These are phyloP conservation scores for Penicillium manginii DNA, from an alignment of 495 filamentous ascomycete species.

Conservation along the genomic window DNA sequence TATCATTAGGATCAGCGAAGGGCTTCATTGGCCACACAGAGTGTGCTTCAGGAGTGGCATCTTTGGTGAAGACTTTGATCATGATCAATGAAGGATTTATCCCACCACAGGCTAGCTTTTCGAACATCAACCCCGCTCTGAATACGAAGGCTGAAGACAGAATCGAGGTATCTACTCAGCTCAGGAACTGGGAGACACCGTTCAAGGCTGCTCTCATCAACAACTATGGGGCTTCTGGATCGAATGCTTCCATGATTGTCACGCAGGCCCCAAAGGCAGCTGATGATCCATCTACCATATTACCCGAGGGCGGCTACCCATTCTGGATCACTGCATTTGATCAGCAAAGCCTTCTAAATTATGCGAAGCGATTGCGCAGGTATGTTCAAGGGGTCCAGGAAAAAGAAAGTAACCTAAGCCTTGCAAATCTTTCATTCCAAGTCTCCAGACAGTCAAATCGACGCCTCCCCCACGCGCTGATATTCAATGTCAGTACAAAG, in stretches of 20 bases:
- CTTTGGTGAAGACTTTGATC: conserved; percentile 42
- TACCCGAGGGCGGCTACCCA: conserved; percentile 5
- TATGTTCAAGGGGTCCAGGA: background rate
- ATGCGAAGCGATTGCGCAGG: conserved; percentile 1
- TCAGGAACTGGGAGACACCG: conserved; percentile 28
- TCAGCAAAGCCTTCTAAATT: conserved; percentile 6
- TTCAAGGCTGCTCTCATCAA: conserved; percentile 36
- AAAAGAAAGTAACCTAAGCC: background rate
- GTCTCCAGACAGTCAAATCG: conserved; percentile 39
- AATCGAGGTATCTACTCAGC: background rate
- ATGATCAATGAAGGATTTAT: conserved; percentile 46
- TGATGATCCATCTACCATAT: background rate
- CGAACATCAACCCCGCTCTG: conserved; percentile 36
- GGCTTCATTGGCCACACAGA: conserved; percentile 50
- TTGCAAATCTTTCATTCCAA: conserved; percentile 38
- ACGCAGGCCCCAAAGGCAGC: background rate
- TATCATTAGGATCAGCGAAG: conserved; percentile 45
- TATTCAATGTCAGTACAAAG: conserved; percentile 33
- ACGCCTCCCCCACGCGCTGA: conserved; percentile 30
- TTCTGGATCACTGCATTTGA: conserved; percentile 18
- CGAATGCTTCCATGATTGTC: conserved; percentile 34
- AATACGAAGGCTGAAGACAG: background rate
- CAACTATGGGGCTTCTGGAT: conserved; percentile 44
- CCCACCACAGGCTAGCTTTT: conserved; percentile 39
- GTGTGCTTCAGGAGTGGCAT: conserved; percentile 42